Evolutionary conservation across 1,139 yeast genomes (phyloP).

Genomic region (Pichia sp.): DNA sequence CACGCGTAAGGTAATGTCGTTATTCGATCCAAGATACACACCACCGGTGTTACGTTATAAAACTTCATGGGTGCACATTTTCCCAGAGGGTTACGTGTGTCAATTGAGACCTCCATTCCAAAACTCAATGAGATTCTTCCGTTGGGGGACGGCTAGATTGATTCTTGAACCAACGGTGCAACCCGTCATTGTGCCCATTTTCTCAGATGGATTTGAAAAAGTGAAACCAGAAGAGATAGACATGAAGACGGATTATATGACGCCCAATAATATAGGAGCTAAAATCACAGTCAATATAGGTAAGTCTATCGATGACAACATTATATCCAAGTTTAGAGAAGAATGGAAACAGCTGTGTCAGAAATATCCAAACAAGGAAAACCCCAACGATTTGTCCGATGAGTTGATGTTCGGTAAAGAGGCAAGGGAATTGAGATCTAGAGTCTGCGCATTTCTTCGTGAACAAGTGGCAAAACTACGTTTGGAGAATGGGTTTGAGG

Average conservation of each 20-base stretch:
- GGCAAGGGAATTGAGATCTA: conserved; percentile 58
- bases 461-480: conserved; percentile 57
- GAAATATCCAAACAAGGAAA: conserved; percentile 37
- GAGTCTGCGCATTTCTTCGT: conserved; percentile 64
- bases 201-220: conserved; percentile 78
- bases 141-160: conserved; percentile 90
- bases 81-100: conserved; percentile 92
- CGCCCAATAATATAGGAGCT: conserved; percentile 60
- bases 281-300: conserved; percentile 70
- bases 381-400: conserved; percentile 53
- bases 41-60: conserved; percentile 49
- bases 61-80: conserved; percentile 89
- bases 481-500: conserved; percentile 41
- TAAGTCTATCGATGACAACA: conserved; percentile 53
- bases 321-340: conserved; percentile 52
- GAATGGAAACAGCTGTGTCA: conserved; percentile 63
- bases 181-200: conserved; percentile 88
- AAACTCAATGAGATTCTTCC: conserved; percentile 87
- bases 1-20: too few species aligned
- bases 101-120: conserved; percentile 74
- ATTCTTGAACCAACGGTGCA: conserved; percentile 75
- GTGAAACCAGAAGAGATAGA: conserved; percentile 75
- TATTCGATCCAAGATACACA: conserved; percentile 26
- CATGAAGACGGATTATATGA: conserved; percentile 33
- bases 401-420: conserved; percentile 56